Base-by-base conservation (phyloP, 2,329 filamentous ascomycete genomes). In the Mycosphaerella arachidis region DNA sequence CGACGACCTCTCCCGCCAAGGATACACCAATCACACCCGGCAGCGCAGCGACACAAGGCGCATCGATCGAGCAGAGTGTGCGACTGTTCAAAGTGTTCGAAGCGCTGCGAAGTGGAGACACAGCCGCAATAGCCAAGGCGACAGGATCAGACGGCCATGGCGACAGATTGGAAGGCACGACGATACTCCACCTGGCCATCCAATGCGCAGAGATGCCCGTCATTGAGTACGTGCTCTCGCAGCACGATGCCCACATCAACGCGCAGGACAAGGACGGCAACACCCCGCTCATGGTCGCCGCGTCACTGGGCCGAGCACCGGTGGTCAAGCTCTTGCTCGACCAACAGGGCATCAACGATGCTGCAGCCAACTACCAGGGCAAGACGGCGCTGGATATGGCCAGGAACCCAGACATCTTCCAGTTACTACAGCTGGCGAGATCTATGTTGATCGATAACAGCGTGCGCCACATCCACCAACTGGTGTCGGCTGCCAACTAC, bases 31-130 rank as follows among this genome's bases (percentile, higher is more conserved):
- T 67, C 6, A 61, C 63, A 27, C 64, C 66, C 24, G 57, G 62
- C 12, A 64, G 58, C 57, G 60, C 63, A 48, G 66, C 67, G 10
- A 68, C 71, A 0, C 75, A 77, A 63, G 72, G 73, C 51, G 73
- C 76, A 1, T 79, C 78, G 4, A 89, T 99, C 60, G 92, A 99
- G 73, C 92, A 96, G 75, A 97, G 93, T 0, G 91, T 99, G 56
- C 86, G 89, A 72, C 92, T 96, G 66, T 99, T 99, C 76, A 87
- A 92, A 66, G 86, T 97, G 51, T 96, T 97, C 72, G 94, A 97
- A 77, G 89, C 92, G 46, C 80, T 99, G 65, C 86, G 93, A 66
- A 94, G 85, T 73, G 94, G 94, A 56, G 93, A 99, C 73, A 96
- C 91, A 0, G 88, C 87, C 13, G 90, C 90, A 40, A 97, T 99